Evolutionary conservation across 1,139 yeast genomes (phyloP).

Genomic region (Debaryomyces coudertii): DNA sequence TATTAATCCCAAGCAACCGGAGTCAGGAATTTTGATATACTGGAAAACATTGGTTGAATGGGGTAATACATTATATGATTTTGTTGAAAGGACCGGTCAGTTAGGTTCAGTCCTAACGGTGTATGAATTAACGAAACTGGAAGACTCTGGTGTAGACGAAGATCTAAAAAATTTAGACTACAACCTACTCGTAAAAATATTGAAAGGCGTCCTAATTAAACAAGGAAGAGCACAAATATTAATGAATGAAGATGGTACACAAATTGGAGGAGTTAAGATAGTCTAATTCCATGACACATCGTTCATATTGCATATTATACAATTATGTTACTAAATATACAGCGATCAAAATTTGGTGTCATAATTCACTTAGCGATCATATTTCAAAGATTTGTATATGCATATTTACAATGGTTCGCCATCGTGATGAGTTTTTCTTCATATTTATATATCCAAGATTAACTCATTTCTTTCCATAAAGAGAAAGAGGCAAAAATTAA

Average conservation of each 20-base stretch:
- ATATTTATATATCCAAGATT: neutral
- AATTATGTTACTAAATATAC: conserved; percentile 1
- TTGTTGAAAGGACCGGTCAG: conserved; percentile 74
- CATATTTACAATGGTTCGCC: conserved; percentile 1
- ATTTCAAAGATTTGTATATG: neutral
- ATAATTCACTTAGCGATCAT: too few species aligned
- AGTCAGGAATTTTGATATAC: conserved; percentile 55
- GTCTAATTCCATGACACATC: conserved; percentile 25
- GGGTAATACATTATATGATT: conserved; percentile 57
- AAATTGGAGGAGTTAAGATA: conserved; percentile 72
- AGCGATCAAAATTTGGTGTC: neutral
- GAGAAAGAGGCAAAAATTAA: conserved; percentile 4
- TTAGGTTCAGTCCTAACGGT: conserved; percentile 76
- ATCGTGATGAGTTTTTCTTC: conserved; percentile 8
- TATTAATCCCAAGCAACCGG: conserved; percentile 45
- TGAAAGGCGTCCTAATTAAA: conserved; percentile 59
- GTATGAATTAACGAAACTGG: conserved; percentile 73
- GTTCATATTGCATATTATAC: neutral
- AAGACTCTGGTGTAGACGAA: conserved; percentile 57
- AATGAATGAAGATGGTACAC: conserved; percentile 55
- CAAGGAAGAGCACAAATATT: conserved; percentile 70
- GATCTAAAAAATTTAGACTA: conserved; percentile 69
- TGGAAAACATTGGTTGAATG: conserved; percentile 80
- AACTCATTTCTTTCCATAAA: conserved; percentile 1
- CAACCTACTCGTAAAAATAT: conserved; percentile 53